Evolutionary conservation across 1,139 yeast species (phyloP), one percentile per base, ranked within the genome.

Genomic region (Zhuliangozyma parablackwelliae): DNA sequence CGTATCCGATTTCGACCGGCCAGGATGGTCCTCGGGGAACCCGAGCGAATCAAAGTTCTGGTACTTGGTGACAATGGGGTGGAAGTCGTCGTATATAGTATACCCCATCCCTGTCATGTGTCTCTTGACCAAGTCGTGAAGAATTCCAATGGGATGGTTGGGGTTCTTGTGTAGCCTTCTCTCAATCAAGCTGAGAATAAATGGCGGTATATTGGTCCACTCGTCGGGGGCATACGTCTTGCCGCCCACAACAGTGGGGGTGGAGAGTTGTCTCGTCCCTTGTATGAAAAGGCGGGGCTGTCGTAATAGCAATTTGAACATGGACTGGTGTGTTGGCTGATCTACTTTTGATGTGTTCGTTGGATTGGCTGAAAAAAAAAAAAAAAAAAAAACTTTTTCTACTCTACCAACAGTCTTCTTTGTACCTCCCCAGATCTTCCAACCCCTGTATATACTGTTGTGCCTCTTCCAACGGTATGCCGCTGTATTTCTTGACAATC

Each of bases 1-100:
- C 0, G 98, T 92, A 56, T 92, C 98, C 3, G 96, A 85, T 51
- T 78, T 84, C 25, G 94, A 80, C 54, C 99, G 72, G 3, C 98
- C 97, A 0, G 96, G 96, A 54, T 92, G 99, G 54, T 90, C 95
- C 32, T 63, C 57, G 0, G 97, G 96, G 58, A 92, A 92, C 1
- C 95, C 97, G 31, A 92, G 69, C 3, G 84, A 85, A 56, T 92
- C 98, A 54, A 94, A 92, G 57, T 92, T 92, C 52, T 90, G 86
- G 51, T 66, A 77, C 2, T 79, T 83, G 6, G 92, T 72, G 1
- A 92, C 98, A 3, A 79, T 86, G 0, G 98, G 97, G 42, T 75
- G 71, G 62, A 89, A 87, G 43, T 85, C 77, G 54, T 84, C 85
- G 62, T 82, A 89, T 50, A 81, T 80, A 0, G 95, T 83, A 58